Base-by-base conservation (phyloP, 495 filamentous ascomycete species). In the Beverwykella pulmonaria region DNA sequence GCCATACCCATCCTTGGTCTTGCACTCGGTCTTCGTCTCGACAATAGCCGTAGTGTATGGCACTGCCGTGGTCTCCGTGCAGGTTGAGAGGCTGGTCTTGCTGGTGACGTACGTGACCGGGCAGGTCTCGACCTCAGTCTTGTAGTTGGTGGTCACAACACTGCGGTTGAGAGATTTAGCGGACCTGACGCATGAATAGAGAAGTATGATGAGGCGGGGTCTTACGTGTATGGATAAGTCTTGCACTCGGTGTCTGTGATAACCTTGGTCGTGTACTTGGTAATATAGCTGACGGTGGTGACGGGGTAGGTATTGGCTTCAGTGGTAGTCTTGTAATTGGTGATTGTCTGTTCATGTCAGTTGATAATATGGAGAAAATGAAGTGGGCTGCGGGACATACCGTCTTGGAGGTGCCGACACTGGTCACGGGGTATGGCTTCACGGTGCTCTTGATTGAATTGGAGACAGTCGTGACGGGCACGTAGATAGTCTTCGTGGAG, bases 161-260 rank as follows among this genome's bases (percentile, higher is more conserved):
- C 68, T 71, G 49, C 4, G 3, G 53, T 22, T 17, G 29, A 52
- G 34, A 65, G 19, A 69, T 32, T 25, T 29, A 17, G 10, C 36
- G 19, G 14, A 1, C 10, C 23, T n/a, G 27, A 1, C 27, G 15
- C 20, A 27, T 22, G 6, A 23, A 1, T 6, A 46, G 15, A 30
- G 23, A 39, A 4, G 2, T 44, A 7, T 2, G 6, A 14, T 14
- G 15, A 26, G 22, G 17, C n/a, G n/a, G n/a, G 0, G 8, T 53
- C 65, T 63, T 41, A 71, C 68, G 63, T 71, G 53, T 61, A 65
- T 34, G 67, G 55, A 53, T 32, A 44, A n/a, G 59, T 60, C 19
- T 46, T 30, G 47, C 12, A n/a, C 7, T 8, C 44, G 17, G 53
- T 55, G 55, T 64, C 61, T 1, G 67, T 48, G 1, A 30, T 39